Conservation (phyloP, 2,329 filamentous ascomycete genomes). For the Calycina herbarum region DNA sequence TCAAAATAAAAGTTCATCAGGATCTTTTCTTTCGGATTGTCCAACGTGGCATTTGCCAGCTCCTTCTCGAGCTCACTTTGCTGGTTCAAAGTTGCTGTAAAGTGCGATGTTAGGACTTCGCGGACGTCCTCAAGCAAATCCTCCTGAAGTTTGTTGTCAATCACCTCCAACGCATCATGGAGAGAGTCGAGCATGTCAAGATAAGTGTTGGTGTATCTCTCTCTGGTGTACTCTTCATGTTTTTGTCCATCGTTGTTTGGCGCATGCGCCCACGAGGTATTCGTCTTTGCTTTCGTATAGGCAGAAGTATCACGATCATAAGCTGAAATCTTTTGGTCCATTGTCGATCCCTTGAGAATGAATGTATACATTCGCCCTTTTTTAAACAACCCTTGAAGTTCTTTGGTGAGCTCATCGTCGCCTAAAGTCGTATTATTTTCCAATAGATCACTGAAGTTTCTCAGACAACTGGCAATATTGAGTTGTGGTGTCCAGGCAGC, state of each 20-base stretch:
- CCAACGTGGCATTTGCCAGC: not conserved
- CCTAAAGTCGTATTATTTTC: not conserved
- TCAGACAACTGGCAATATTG: not conserved
- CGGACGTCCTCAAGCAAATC: constrained; percentile 1
- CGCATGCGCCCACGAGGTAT: not conserved
- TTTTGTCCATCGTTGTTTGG: not conserved
- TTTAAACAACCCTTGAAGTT: not conserved
- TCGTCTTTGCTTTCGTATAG: too few species aligned
- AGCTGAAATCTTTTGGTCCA: constrained; percentile 6
- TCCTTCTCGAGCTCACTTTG: not conserved
- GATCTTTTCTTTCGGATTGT: not conserved
- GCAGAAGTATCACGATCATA: not conserved
- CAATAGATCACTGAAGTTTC: not conserved
- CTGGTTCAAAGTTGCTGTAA: not conserved
- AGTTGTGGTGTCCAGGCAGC: constrained; percentile 1
- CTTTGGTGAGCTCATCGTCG: not conserved
- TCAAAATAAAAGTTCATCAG: constrained; percentile 2
- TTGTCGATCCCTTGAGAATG: not conserved
- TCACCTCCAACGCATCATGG: not conserved
- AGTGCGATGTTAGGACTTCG: not conserved
- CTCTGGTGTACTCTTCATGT: not conserved
- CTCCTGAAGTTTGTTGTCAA: not conserved
- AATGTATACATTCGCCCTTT: not conserved
- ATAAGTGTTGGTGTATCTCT: not conserved
- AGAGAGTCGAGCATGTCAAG: constrained; percentile 5